Conservation (phyloP, 768 basidiomycete genomes). For the Hygrophoropsis aurantiaca region DNA sequence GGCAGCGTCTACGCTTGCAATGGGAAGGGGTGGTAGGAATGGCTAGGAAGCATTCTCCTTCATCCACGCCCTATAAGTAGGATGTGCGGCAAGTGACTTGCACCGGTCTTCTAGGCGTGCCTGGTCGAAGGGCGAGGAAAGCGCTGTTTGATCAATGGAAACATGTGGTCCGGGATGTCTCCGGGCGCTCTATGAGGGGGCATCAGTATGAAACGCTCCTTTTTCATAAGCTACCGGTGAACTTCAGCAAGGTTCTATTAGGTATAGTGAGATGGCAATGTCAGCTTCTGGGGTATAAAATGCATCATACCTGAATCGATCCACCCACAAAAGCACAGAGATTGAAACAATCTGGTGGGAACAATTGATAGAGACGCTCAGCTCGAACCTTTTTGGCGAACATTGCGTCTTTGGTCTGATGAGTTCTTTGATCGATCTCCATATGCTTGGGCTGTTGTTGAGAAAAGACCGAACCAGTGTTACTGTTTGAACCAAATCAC, state of each 20-base stretch:
- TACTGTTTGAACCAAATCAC: no score
- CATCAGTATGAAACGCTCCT: not conserved
- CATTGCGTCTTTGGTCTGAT: no score
- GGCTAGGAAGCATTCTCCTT: not conserved
- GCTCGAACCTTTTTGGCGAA: no score
- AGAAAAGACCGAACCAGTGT: no score
- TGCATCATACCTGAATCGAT: no score
- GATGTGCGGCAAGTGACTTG: not conserved
- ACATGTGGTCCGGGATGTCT: constrained; percentile 2
- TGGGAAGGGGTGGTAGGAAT: constrained; percentile 2
- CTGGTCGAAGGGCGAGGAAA: constrained; percentile 3
- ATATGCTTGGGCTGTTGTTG: no score
- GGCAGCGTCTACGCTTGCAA: constrained; percentile 14
- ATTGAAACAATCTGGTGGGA: no score
- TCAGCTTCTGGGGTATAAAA: not conserved
- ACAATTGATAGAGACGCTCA: no score
- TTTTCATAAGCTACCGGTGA: no score
- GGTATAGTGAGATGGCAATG: not conserved
- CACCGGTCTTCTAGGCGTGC: constrained; percentile 13
- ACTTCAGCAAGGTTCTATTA: no score
- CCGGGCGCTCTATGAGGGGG: constrained; percentile 1
- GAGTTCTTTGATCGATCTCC: no score
- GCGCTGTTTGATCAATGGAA: constrained; percentile 2
- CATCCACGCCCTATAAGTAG: constrained; percentile 17
- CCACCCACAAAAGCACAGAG: no score